A percentile compares a stretch with the other conserved stretches of the same genome.
These are phyloP conservation scores for Hyphopichia wangnamkhiaoensis DNA, from an alignment of 1,139 yeast genomes.

Conservation along the genomic window DNA sequence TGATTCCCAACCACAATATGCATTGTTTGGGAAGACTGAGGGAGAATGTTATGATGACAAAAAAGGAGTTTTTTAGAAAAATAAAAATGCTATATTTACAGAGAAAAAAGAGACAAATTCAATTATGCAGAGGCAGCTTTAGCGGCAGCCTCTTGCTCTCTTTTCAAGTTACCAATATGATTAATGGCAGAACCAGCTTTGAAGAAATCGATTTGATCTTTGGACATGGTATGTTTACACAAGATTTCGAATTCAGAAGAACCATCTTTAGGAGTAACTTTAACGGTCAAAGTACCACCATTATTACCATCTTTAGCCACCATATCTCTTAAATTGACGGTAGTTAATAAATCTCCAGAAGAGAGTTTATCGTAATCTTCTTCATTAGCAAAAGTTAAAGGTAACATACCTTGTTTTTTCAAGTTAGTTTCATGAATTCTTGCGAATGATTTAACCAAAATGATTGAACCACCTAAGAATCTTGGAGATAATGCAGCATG, in stretches of 20 bases:
- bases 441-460: slow-evolving; percentile 93
- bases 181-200: slow-evolving; percentile 97
- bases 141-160: slow-evolving; percentile 18
- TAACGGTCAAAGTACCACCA: slow-evolving; percentile 75
- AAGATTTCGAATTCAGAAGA: slow-evolving; percentile 60
- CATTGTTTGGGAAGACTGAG: no score
- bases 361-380: slow-evolving; percentile 79
- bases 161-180: slow-evolving; percentile 72
- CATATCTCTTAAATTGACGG: slow-evolving; percentile 77
- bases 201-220: slow-evolving; percentile 93
- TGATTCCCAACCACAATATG: no score
- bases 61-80: no score
- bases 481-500: slow-evolving; percentile 97
- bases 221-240: slow-evolving; percentile 94
- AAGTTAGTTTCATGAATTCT: slow-evolving; percentile 84
- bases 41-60: no score
- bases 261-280: slow-evolving; percentile 77
- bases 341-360: slow-evolving; percentile 77
- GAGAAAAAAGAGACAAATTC: neutral
- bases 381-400: slow-evolving; percentile 87
- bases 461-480: slow-evolving; percentile 86
- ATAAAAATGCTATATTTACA: slow-evolving; percentile 5
- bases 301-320: slow-evolving; percentile 79
- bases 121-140: slow-evolving; percentile 2
- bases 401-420: slow-evolving; percentile 96